Base-by-base conservation (phyloP, 768 basidiomycete genomes). In the Pluteus cervinus region DNA sequence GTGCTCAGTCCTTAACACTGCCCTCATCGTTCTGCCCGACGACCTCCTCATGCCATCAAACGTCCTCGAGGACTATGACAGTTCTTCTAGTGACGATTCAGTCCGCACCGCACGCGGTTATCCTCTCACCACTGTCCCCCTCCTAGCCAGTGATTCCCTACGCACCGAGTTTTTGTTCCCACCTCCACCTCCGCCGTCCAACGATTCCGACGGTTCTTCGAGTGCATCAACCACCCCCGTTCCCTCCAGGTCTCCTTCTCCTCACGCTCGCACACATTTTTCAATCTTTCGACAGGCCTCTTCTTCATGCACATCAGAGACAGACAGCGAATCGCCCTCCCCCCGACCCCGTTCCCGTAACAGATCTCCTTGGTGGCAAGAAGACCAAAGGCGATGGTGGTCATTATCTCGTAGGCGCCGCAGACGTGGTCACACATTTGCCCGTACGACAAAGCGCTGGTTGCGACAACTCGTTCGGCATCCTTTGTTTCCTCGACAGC, bases 401-500 rank as follows among this genome's bases (percentile, higher is more conserved):
- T 55, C 56, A 23, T 56, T 56, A 31, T 62, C 69, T 14, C 68
- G 65, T 28, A 66, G 79, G 33, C 65, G 80, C 28, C 69, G 79
- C 44, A 70, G 66, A 45, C 60, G 75, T 49, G 64, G 69, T 25
- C 61, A 68, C 35, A 61, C 64, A 37, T 49, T 69, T 24, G 51
- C 73, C 36, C 69, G 81, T 45, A 56, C 66, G 11, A 39, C 77
- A 39, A 79, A 75, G 54, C 69, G 76, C 48, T 69, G 69, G 52
- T 53, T 75, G 28, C 65, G 77, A 39, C 64, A 67, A 36, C 47
- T 86, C 16, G 57, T 86, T 20, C 70, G 81, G 42, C 81, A 82
- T 58, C 86, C 82, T 11, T 71, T 84, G 58, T 81, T 86, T 55
- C 86, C 86, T 36, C 76, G 74, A 45, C 85, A 85, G 44, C 87